Conservation (phyloP, 2,329 filamentous ascomycete genomes). For the Aureobasidium pullulans region DNA sequence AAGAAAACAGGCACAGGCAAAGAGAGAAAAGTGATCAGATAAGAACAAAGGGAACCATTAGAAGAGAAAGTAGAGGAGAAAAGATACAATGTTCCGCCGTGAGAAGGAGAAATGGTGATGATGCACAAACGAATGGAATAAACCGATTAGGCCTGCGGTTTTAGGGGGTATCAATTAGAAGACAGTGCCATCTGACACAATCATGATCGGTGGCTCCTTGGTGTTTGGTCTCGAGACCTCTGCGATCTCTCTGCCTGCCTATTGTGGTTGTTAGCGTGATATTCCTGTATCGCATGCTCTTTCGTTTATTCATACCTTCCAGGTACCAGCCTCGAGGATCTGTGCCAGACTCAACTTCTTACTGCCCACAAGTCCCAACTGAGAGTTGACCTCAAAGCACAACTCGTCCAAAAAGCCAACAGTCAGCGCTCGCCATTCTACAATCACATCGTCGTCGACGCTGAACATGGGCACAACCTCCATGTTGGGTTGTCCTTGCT, state of each 20-base stretch:
- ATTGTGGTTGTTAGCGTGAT: conserved; percentile 27
- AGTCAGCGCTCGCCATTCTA: conserved; percentile 71
- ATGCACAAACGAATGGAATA: conserved; percentile 6
- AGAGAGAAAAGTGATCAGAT: not conserved
- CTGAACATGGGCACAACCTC: conserved; percentile 69
- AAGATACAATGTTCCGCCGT: conserved; percentile 6
- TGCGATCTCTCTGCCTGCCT: conserved; percentile 90
- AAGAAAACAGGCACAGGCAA: not conserved
- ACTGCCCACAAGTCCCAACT: conserved; percentile 60
- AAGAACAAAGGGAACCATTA: conserved; percentile 6
- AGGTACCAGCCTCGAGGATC: conserved; percentile 90
- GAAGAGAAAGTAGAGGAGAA: not conserved
- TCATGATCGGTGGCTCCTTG: conserved; percentile 92
- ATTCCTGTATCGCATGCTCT: not conserved
- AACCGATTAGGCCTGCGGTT: conserved; percentile 10
- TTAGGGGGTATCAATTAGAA: conserved; percentile 55
- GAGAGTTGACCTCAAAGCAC: conserved; percentile 59
- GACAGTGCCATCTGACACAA: conserved; percentile 91
- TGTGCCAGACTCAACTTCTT: conserved; percentile 73
- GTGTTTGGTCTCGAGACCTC: conserved; percentile 94
- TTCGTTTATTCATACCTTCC: conserved; percentile 64
- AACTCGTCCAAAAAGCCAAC: conserved; percentile 69
- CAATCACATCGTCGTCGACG: conserved; percentile 68
- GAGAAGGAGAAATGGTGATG: conserved; percentile 3
- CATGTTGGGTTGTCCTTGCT: conserved; percentile 63